These are phyloP conservation scores for Exsudoporus frostii DNA, from an alignment of 768 basidiomycete species.

Conservation along the genomic window DNA sequence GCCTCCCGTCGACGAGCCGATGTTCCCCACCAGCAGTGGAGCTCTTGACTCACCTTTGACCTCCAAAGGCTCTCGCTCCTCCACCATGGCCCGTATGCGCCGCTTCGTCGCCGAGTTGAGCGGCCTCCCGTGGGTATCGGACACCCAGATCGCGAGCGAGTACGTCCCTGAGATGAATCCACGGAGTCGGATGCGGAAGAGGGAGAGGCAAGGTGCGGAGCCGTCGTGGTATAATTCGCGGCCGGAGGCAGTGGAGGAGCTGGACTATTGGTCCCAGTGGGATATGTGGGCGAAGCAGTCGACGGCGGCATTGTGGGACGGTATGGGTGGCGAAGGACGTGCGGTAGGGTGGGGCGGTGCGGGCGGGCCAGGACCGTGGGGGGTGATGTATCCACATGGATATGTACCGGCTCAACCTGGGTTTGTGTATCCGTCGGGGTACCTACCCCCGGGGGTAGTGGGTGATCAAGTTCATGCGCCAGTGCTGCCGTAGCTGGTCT, in stretches of 20 bases:
- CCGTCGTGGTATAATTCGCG: constrained; percentile 30
- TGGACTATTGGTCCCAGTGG: constrained; percentile 18
- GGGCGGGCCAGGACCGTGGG: neutral
- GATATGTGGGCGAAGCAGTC: constrained; percentile 27
- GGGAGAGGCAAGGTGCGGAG: constrained; percentile 14
- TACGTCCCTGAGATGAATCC: constrained; percentile 38
- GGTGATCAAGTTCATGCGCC: neutral
- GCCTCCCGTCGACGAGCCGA: neutral
- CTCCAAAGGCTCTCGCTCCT: constrained; percentile 6
- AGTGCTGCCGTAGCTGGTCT: neutral
- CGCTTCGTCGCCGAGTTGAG: constrained; percentile 36
- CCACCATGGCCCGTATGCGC: constrained; percentile 35
- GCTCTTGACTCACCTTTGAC: constrained; percentile 1
- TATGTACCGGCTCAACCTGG: constrained; percentile 19
- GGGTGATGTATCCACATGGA: constrained; percentile 20
- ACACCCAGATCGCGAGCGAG: constrained; percentile 40
- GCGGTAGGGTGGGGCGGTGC: neutral
- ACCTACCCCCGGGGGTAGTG: constrained; percentile 5
- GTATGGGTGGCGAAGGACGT: neutral
- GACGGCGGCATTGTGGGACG: constrained; percentile 9
- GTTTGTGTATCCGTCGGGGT: constrained; percentile 18
- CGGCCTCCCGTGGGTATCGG: constrained; percentile 43
- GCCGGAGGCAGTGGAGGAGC: constrained; percentile 5
- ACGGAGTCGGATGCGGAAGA: constrained; percentile 15
- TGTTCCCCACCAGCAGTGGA: neutral